Base-by-base conservation (phyloP, 768 basidiomycete genomes). In the Paxillus involutus region DNA sequence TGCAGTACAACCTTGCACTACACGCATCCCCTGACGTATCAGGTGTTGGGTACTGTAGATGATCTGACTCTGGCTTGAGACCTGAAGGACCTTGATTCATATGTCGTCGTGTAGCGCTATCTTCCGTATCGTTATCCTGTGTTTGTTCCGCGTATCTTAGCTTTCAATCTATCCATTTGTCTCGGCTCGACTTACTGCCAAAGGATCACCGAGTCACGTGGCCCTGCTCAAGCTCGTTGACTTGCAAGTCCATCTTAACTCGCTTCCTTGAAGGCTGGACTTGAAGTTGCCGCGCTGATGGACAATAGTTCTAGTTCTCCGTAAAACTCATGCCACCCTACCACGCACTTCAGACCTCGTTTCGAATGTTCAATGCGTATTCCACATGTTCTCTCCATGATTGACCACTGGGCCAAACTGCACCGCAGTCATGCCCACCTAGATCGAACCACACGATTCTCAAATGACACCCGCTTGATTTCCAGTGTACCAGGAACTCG, bases 321-420 rank as follows among this genome's bases (percentile, higher is more conserved):
- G 63, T 55, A 53, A 55, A 60, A 56, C 51, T 52, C 53, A 58
- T 56, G 53, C 59, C 58, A 50, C 56, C 41, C 52, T 53, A 42
- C 58, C 63, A 70, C 53, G 57, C 50, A 55, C 60, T 51, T 61
- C 56, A 59, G 57, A 63, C 65, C 68, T 63, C 61, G 57, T 55
- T 67, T 56, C 53, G 51, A 60, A 56, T 50, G 59, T 61, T 58
- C 68, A 68, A 70, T 52, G 70, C 68, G 60, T 60, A 62, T 46
- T 61, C 68, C 68, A 68, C 68, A 72, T 70, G 67, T 68, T 60
- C 63, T 50, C 57, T 58, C 66, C 60, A 68, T 49, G 52, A 65
- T 52, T 51, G 58, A 59, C 64, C 54, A 53, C 57, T 59, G 47
- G 60, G 64, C 67, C 45, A 55, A 54, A 51, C 64, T 64, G 52